phyloP scores from a whole-genome alignment of 164 flowering plant genomes.

The Berberis vulgaris region DNA sequence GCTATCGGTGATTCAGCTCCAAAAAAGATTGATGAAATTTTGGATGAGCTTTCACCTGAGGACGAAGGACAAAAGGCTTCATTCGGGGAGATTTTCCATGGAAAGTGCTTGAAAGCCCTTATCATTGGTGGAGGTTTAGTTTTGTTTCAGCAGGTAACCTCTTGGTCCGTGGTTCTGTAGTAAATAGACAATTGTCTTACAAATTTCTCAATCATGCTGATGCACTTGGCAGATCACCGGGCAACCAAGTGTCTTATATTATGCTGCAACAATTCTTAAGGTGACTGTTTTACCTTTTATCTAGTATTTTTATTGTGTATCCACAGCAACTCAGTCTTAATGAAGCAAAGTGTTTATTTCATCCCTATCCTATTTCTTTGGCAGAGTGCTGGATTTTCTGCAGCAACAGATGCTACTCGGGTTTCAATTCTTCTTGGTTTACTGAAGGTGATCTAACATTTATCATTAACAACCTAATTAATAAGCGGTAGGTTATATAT shows the following conservation, averaged over 20 bases:
- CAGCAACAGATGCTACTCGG: slow-evolving; percentile 89
- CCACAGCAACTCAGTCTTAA: not conserved
- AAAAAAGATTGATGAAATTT: slow-evolving; percentile 58
- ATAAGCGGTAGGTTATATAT: not conserved
- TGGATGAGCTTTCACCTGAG: slow-evolving; percentile 55
- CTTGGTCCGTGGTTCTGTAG: not conserved
- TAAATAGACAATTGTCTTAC: not conserved
- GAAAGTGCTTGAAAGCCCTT: slow-evolving; percentile 91
- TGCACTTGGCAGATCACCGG: slow-evolving; percentile 77
- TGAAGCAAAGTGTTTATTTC: not conserved
- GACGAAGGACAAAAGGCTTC: slow-evolving; percentile 53
- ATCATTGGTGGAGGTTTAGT: slow-evolving; percentile 80
- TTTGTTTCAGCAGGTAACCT: slow-evolving; percentile 85
- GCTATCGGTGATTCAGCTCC: slow-evolving; percentile 54
- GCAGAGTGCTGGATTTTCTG: slow-evolving; percentile 96
- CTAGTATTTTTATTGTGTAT: slow-evolving; percentile 1
- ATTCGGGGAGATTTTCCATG: slow-evolving; percentile 62
- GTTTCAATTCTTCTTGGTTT: slow-evolving; percentile 86
- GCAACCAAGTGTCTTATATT: slow-evolving; percentile 96
- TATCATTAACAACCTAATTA: not conserved
- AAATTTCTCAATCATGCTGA: not conserved
- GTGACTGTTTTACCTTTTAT: slow-evolving; percentile 21
- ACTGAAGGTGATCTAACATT: slow-evolving; percentile 52
- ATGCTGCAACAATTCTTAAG: slow-evolving; percentile 93
- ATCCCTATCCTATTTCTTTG: slow-evolving; percentile 11